Base-by-base conservation (phyloP, 495 filamentous ascomycete genomes). In the Tuber melanosporum region DNA sequence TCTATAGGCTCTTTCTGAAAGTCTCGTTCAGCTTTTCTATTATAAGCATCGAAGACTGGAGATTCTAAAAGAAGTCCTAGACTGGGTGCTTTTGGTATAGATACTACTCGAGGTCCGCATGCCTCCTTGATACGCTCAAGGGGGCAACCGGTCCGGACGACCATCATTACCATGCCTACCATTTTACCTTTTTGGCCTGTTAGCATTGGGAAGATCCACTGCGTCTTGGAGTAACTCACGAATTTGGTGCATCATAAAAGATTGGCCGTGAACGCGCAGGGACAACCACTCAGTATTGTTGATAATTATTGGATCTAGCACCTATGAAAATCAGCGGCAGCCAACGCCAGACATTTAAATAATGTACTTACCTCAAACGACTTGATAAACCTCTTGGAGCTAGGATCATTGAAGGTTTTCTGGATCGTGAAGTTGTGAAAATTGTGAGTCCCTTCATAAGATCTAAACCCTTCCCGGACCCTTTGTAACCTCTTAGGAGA, bases 221-320 rank as follows among this genome's bases (percentile, higher is more conserved):
- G 19, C 14, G 71, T n/a, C 22, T 19, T 69, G 45, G 36, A 19
- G 15, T 20, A 69, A 45, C 85, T 97, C 98, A 76, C 95, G 92
- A 84, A 99, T 99, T 85, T 99, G 95, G 84, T 99, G 95, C 95
- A 99, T 99, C 95, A 99, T 99, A 88, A 99, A 99, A 76, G 91
- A 94, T 85, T 99, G 95, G 0, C 95, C 95, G 84, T 98, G 96
- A 26, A 99, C 93, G 80, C 96, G 97, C 74, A 98, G 87, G 42
- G 92, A 95, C 12, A 99, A 88, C 95, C 95, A 99, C 85, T 99
- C 91, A 22, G 93, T 97, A 83, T 93, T 91, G 79, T 94, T 88
- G 84, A 97, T 95, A 74, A 92, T 87, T 76, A 98, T 90, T 0
- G 94, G 94, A 42, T 88, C 86, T 0, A 86, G 82, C 78, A 91